Base-by-base conservation (phyloP, 1,139 yeast species). In the Taphrina wiesneri region DNA sequence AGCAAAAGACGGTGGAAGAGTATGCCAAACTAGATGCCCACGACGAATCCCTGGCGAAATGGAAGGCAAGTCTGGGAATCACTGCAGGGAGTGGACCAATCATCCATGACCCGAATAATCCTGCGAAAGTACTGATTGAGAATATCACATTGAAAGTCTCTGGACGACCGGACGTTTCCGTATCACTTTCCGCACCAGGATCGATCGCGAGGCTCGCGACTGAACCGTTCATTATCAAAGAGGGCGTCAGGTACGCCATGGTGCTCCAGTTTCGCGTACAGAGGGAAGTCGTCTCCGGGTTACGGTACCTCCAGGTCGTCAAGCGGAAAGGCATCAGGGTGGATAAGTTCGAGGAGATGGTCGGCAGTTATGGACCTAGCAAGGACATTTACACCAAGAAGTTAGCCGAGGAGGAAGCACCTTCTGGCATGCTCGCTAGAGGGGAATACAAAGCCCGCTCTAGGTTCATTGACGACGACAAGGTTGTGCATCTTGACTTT, bases 31-130 rank as follows among this genome's bases (percentile, higher is more conserved):
- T 91, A 71, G 98, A 91, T 75, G 95, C 95, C 6, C 90, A 90
- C 72, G 98, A 91, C 75, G 97, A 90, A 77, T 87, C 96, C 51
- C 81, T 92, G 71, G 90, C 88, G 70, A 90, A 89, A 76, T 92
- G 98, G 98, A 92, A 92, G 77, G 90, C 87, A 67, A 88, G 96
- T 0, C 80, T 92, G 49, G 98, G 98, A 0, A 80, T 91, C 69
- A 75, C 85, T 45, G 77, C 80, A 28, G 81, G 79, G 69, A 75
- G 81, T 3, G 81, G 84, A 5, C 52, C 64, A 34, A 60, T 60
- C 64, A 51, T 60, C 17, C 52, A 49, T 43, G 64, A 60, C 30
- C 84, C 86, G 45, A 74, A 79, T 6, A 80, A 86, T 68, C 90
- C 93, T 0, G 71, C 75, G 34, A 56, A 89, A 6, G 80, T 91